Percentiles rank a stretch among this genome's conserved stretches.
Conservation (phyloP, 202 grass and related monocot genomes). For the Zizania palustris region DNA sequence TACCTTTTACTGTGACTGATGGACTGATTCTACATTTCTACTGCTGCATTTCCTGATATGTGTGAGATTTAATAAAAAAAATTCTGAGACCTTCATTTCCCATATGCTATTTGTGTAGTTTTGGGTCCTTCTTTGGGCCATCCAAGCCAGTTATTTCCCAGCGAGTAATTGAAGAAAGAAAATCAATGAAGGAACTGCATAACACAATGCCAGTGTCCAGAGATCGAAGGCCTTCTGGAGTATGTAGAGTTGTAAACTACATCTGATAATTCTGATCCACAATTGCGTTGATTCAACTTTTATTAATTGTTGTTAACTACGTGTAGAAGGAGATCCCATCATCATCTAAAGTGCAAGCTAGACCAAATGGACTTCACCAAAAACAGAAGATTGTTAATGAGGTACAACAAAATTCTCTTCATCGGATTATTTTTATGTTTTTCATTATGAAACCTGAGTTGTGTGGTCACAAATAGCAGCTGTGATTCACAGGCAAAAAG, state of each 20-base stretch:
- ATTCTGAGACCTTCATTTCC: not conserved
- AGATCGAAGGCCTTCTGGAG: conserved; percentile 54
- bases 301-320: conserved; percentile 5
- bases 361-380: conserved; percentile 50
- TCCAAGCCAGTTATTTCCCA: conserved; percentile 81
- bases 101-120: conserved; percentile 57
- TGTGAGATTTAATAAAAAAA: not conserved
- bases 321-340: conserved; percentile 70
- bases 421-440: conserved; percentile 24
- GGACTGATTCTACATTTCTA: not conserved
- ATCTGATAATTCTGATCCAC: conserved; percentile 7
- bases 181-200: conserved; percentile 73
- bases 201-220: conserved; percentile 57
- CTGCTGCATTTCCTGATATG: not conserved
- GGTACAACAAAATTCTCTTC: conserved; percentile 54
- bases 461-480: conserved; percentile 37
- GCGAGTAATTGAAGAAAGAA: conserved; percentile 95
- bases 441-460: conserved; percentile 30
- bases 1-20: not conserved
- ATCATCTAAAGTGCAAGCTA: conserved; percentile 58
- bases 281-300: conserved; percentile 29
- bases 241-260: conserved; percentile 59
- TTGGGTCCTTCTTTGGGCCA: conserved; percentile 98
- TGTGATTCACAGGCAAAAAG: conserved; percentile 71
- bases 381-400: conserved; percentile 76